Percentiles rank a stretch among this genome's conserved stretches.
Conservation (phyloP, 225 moss, liverwort and hornwort genomes). For the Climacium dendroides region DNA sequence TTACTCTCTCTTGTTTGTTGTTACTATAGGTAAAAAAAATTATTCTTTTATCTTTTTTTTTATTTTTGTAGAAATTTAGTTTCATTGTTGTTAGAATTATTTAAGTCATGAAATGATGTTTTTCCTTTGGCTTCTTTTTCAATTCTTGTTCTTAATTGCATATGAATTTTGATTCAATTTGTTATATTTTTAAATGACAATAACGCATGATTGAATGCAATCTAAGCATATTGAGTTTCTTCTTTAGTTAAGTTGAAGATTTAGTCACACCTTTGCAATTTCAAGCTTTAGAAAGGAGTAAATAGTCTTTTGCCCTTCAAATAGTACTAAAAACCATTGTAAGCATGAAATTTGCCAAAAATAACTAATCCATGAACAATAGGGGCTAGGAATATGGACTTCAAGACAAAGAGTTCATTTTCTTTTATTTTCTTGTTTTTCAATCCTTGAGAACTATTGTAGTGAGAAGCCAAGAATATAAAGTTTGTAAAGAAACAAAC, state of each 20-base stretch:
- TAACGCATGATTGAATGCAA: not conserved
- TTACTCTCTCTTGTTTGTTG: fast-evolving
- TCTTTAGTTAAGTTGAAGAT: fast-evolving
- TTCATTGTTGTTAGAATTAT: no score
- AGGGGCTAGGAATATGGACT: not conserved
- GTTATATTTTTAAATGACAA: no score
- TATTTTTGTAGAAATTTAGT: no score
- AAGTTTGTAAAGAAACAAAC: no score
- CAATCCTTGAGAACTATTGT: not conserved
- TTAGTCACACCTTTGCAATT: not conserved
- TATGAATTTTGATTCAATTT: not conserved
- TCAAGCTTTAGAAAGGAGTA: no score
- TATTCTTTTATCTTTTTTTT: no score
- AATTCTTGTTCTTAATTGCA: fast-evolving
- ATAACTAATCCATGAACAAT: not conserved
- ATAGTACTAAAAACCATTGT: no score
- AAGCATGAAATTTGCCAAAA: no score
- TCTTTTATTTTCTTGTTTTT: not conserved
- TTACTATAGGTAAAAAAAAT: no score
- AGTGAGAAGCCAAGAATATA: not conserved
- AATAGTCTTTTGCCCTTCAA: no score
- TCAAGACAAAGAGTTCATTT: not conserved
- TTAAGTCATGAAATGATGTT: not conserved
- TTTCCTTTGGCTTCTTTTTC: not conserved
- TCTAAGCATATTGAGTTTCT: not conserved